These are phyloP conservation scores for Nitzschia inconspicua DNA, from an alignment of 108 stramenopile species.

Conservation along the genomic window DNA sequence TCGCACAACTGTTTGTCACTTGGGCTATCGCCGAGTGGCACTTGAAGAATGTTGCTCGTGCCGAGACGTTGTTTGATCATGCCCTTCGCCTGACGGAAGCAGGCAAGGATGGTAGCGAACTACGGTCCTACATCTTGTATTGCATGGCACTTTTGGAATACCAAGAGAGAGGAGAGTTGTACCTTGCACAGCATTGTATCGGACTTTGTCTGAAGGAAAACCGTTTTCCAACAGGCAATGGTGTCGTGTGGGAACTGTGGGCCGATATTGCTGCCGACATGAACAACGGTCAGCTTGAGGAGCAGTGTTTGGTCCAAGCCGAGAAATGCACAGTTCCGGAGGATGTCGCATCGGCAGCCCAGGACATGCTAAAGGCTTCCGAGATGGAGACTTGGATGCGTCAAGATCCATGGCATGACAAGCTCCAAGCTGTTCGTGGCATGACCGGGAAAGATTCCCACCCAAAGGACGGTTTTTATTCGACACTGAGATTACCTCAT, in stretches of 20 bases:
- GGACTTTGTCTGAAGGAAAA: slow-evolving; percentile 68
- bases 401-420: slow-evolving; percentile 33
- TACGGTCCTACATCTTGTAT: slow-evolving; percentile 59
- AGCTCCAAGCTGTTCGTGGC: slow-evolving; percentile 4
- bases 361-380: background rate
- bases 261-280: slow-evolving; percentile 52
- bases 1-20: slow-evolving; percentile 52
- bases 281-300: slow-evolving; percentile 47
- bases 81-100: slow-evolving; percentile 50
- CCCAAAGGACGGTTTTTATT: too few relatives aligned
- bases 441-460: background rate
- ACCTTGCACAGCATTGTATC: slow-evolving; percentile 75
- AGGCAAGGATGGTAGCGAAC: slow-evolving; percentile 33
- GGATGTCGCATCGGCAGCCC: background rate
- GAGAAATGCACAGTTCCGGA: background rate
- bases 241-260: slow-evolving; percentile 67
- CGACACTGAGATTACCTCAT: too few relatives aligned
- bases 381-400: slow-evolving; percentile 23
- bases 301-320: slow-evolving; percentile 29
- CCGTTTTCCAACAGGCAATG: slow-evolving; percentile 44
- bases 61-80: slow-evolving; percentile 67
- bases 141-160: slow-evolving; percentile 60
- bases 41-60: slow-evolving; percentile 41
- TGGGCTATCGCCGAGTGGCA: slow-evolving; percentile 82
- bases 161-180: slow-evolving; percentile 38